These are phyloP conservation scores for Lophiotrema nucula DNA, from an alignment of 495 filamentous ascomycete species.

Conservation along the genomic window DNA sequence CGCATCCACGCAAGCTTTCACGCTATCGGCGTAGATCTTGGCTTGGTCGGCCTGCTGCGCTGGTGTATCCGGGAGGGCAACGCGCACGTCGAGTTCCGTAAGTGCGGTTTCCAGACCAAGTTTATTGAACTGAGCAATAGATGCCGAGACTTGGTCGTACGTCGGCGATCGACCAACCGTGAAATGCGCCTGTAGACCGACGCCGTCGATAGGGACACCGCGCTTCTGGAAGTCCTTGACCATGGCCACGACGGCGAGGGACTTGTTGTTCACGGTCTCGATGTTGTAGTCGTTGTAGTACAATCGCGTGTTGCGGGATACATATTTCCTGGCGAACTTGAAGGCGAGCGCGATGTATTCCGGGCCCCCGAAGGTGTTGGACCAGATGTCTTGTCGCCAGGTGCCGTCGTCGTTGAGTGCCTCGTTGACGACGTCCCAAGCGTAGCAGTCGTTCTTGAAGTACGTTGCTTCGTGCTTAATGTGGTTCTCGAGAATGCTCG, in stretches of 20 bases:
- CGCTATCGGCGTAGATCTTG: conserved; percentile 55
- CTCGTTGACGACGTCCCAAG: conserved; percentile 46
- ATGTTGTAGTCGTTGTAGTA: conserved; percentile 75
- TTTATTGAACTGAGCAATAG: conserved; percentile 47
- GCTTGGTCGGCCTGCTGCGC: conserved; percentile 56
- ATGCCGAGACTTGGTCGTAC: conserved; percentile 40
- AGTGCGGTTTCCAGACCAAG: conserved; percentile 58
- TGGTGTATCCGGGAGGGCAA: conserved; percentile 40
- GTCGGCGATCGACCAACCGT: conserved; percentile 52
- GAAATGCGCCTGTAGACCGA: conserved; percentile 61
- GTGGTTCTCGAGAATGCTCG: conserved; percentile 37
- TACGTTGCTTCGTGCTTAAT: conserved; percentile 36
- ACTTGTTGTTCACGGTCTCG: conserved; percentile 55
- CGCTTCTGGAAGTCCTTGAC: conserved; percentile 49
- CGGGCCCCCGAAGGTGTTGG: conserved; percentile 35
- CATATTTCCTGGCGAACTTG: conserved; percentile 41
- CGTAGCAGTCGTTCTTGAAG: conserved; percentile 39
- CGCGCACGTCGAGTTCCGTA: conserved; percentile 62
- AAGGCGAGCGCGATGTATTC: conserved; percentile 40
- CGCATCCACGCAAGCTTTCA: conserved; percentile 58
- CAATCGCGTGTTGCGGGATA: conserved; percentile 48
- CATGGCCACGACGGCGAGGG: conserved; percentile 46
- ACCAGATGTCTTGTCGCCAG: conserved; percentile 32
- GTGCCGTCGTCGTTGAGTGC: conserved; percentile 40
- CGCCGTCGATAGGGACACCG: conserved; percentile 58